A percentile compares a stretch with the other conserved stretches of the same genome.
These are phyloP conservation scores for Scedosporium apiospermum DNA, from an alignment of 2,329 filamentous ascomycete genomes.

Conservation along the genomic window DNA sequence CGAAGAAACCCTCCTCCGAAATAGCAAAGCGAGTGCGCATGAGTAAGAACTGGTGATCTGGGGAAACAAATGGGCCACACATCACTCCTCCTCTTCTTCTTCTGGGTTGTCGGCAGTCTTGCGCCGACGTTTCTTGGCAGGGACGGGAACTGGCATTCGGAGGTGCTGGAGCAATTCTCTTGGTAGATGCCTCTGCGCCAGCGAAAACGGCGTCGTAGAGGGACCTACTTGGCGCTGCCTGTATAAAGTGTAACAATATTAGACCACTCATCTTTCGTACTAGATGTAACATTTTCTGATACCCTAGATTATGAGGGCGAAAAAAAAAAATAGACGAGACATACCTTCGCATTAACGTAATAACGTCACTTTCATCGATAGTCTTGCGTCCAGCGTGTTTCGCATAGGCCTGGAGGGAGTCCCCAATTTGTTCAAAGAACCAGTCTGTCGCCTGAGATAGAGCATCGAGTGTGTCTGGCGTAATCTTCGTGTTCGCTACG, in stretches of 20 bases:
- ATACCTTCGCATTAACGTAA: conserved; percentile 76
- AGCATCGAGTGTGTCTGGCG: conserved; percentile 62
- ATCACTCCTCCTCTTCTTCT: conserved; percentile 13
- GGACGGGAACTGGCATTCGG: conserved; percentile 54
- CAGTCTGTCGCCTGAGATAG: conserved; percentile 77
- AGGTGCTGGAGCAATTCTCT: conserved; percentile 76
- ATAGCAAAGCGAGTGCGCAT: conserved; percentile 64
- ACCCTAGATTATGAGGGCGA: conserved; percentile 13
- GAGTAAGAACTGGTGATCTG: conserved; percentile 62
- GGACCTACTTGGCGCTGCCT: conserved; percentile 71
- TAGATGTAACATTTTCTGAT: conserved; percentile 10
- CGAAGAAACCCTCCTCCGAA: conserved; percentile 74
- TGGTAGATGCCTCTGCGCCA: conserved; percentile 76
- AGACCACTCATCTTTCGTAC: conserved; percentile 9
- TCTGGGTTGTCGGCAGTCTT: conserved; percentile 17
- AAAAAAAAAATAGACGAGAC: conserved; percentile 20
- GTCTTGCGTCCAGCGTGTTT: conserved; percentile 74
- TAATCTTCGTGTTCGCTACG: conserved; percentile 57
- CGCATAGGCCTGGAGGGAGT: conserved; percentile 72
- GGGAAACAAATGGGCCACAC: neutral
- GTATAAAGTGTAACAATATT: conserved; percentile 20
- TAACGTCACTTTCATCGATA: conserved; percentile 76
- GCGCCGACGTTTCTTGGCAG: conserved; percentile 35
- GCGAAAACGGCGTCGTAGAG: conserved; percentile 67
- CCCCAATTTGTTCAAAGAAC: conserved; percentile 83